A percentile compares a stretch with the other conserved stretches of the same genome.
phyloP scores from a whole-genome alignment of 2,329 filamentous ascomycete genomes.

The Colletotrichum theobromicola region DNA sequence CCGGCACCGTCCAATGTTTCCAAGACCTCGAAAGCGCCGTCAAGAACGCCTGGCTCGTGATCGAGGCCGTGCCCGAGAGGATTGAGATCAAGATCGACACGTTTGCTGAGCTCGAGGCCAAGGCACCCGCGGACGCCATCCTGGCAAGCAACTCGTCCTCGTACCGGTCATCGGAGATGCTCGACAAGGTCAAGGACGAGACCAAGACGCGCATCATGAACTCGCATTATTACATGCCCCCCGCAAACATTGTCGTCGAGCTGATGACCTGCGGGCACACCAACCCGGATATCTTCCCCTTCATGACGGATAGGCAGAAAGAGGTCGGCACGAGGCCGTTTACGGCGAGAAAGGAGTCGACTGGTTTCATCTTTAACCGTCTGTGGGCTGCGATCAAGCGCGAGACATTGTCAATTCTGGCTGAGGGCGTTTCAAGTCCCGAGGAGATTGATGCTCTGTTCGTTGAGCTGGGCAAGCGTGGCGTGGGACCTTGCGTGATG shows the following conservation, averaged over 20 bases:
- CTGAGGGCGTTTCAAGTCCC: conserved; percentile 53
- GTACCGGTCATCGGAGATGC: conserved; percentile 54
- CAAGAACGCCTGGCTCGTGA: conserved; percentile 54
- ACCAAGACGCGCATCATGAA: conserved; percentile 49
- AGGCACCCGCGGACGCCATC: conserved; percentile 49
- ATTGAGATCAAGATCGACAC: conserved; percentile 52
- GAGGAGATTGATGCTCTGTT: conserved; percentile 56
- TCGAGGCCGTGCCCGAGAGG: conserved; percentile 58
- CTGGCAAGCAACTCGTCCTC: conserved; percentile 57
- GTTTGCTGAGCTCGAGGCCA: conserved; percentile 49
- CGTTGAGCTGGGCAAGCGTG: conserved; percentile 29
- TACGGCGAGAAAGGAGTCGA: conserved; percentile 51
- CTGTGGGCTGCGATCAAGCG: conserved; percentile 63
- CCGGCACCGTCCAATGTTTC: conserved; percentile 35
- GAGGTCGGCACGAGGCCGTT: conserved; percentile 47
- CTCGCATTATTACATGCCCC: conserved; percentile 58
- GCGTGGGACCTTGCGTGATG: conserved; percentile 4
- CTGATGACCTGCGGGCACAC: conserved; percentile 58
- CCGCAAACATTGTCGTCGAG: conserved; percentile 50
- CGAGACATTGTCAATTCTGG: conserved; percentile 52
- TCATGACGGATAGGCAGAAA: conserved; percentile 43
- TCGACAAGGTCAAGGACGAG: conserved; percentile 42
- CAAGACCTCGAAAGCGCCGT: conserved; percentile 45
- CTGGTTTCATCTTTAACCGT: conserved; percentile 60
- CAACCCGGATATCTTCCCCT: conserved; percentile 44